Evolutionary conservation across 139 green algal genomes (phyloP), one percentile per base, ranked within the genome.

Genomic region (Ettlia oleoabundans): DNA sequence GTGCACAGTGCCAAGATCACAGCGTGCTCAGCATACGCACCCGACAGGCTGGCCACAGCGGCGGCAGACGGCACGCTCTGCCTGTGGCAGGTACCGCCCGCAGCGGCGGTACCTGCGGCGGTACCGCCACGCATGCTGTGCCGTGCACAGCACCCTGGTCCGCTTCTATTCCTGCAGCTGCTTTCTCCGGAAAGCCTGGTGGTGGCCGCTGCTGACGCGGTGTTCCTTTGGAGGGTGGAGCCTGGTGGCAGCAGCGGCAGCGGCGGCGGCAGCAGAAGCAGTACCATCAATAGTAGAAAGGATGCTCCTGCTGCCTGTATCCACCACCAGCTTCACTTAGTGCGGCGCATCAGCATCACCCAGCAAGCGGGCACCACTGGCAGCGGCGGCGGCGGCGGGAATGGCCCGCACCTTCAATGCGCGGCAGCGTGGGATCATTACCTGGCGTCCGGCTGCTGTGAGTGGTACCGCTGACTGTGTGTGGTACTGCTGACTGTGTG

Each of bases 191-290:
- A 69, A 7, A 30, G 21, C 5, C 38, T 26, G 15, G 19, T 67
- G 32, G 53, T 21, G 8, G 53, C 35, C 7, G 52, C 52, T 15
- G 53, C 73, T 13, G 58, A 33, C 8, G 37, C 53, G 21, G 53
- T 40, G 4, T 68, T 41, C 63, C 42, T 80, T 3, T 80, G 73
- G 73, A 35, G 73, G 1, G 35, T 80, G 4, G 73, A 80, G 73
- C 33, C 70, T n/a, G n/a, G n/a, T n/a, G 8, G 40, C 40, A n/a
- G 55, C 55, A 65, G 55, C 18, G 55, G 15, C 13, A 24, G 47
- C 10, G 47, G 47, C 47, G 47, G 47, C 47, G 41, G 28, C 68
- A 10, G 42, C 9, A 15, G 70, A 4, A 33, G 70, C 70, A 51
- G 70, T 32, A 51, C 42, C 42, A 63, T 7, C 21, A 51, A 33